Conservation (phyloP, 805 yeast genomes). For the Limtongozyma cylindracea region DNA sequence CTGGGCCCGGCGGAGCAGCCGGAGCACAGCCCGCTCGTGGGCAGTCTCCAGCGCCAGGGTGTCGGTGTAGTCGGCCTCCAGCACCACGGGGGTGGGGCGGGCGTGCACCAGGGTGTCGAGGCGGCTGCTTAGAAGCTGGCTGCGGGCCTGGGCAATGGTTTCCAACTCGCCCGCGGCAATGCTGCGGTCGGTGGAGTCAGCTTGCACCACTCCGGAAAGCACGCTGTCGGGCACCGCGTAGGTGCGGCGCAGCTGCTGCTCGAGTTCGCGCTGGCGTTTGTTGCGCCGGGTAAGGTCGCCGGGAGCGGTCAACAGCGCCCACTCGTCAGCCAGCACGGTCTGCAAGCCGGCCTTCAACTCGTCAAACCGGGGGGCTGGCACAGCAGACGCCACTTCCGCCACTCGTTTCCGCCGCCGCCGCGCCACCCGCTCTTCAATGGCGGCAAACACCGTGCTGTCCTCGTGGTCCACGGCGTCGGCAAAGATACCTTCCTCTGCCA, state of each 20-base stretch:
- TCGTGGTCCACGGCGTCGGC: slow-evolving; percentile 8
- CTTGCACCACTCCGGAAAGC: slow-evolving; percentile 8
- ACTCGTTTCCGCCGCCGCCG: slow-evolving; percentile 1
- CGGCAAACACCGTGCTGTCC: slow-evolving; percentile 7
- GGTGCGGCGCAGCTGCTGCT: slow-evolving; percentile 35
- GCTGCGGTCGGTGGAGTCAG: too few relatives aligned
- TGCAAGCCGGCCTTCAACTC: slow-evolving; percentile 43
- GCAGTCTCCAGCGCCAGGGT: slow-evolving; percentile 2
- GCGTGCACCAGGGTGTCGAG: slow-evolving; percentile 12
- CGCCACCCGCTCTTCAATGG: slow-evolving; percentile 2
- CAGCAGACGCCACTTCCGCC: too few relatives aligned
- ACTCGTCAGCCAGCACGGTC: slow-evolving; percentile 36
- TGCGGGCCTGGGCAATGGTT: slow-evolving; percentile 37
- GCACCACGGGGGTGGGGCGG: slow-evolving; percentile 1
- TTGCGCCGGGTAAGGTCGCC: slow-evolving; percentile 67
- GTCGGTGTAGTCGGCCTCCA: slow-evolving; percentile 1
- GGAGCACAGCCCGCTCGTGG: slow-evolving; percentile 1
- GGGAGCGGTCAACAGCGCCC: slow-evolving; percentile 72
- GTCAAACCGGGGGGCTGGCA: slow-evolving; percentile 32
- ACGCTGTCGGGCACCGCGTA: slow-evolving; percentile 71
- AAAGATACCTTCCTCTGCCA: slow-evolving; percentile 8
- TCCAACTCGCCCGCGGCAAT: slow-evolving; percentile 8
- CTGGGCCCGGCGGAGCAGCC: slow-evolving; percentile 29
- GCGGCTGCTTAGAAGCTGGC: slow-evolving; percentile 25
- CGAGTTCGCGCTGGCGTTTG: slow-evolving; percentile 39